Percentiles rank a stretch among this genome's conserved stretches.
Evolutionary conservation across 192 early-diverging fungal species (phyloP).

Genomic region (Coemansia sp.): DNA sequence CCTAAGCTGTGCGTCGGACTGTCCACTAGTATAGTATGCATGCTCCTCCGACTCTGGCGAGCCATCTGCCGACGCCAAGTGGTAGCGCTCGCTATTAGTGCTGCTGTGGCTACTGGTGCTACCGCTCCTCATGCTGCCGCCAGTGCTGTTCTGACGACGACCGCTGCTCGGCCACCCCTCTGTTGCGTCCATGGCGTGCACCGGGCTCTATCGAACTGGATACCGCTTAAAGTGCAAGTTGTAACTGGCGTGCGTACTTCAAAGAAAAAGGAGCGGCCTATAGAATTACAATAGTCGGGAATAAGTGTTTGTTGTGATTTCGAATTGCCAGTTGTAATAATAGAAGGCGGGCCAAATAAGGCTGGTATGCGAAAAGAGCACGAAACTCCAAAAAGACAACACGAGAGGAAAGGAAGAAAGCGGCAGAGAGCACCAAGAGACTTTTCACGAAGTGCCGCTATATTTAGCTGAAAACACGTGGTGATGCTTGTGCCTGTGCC

Average conservation of each 20-base stretch:
- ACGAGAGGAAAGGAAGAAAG: not conserved
- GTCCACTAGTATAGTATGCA: not conserved
- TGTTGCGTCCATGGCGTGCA: not conserved
- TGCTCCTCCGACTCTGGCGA: not conserved
- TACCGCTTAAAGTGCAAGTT: not conserved
- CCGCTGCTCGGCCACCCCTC: not conserved
- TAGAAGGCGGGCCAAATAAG: not conserved
- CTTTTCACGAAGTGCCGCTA: not conserved
- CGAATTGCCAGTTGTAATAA: not conserved
- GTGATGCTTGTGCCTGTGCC: not conserved
- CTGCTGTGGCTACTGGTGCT: conserved; percentile 3
- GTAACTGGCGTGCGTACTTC: not conserved
- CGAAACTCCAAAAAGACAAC: not conserved
- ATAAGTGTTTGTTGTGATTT: conserved; percentile 5
- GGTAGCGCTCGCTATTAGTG: conserved; percentile 2
- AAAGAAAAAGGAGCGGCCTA: not conserved
- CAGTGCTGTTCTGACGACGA: not conserved
- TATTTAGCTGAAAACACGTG: conserved; percentile 1
- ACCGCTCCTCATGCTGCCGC: conserved; percentile 1
- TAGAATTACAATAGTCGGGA: not conserved
- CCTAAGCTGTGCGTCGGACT: not conserved
- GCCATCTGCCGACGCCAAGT: not conserved
- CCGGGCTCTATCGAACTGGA: not conserved
- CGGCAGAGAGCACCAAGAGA: not conserved
- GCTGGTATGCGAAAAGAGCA: not conserved